A percentile compares a stretch with the other conserved stretches of the same genome.
phyloP scores from a whole-genome alignment of 495 filamentous ascomycete genomes.

The Podospora appendiculata region DNA sequence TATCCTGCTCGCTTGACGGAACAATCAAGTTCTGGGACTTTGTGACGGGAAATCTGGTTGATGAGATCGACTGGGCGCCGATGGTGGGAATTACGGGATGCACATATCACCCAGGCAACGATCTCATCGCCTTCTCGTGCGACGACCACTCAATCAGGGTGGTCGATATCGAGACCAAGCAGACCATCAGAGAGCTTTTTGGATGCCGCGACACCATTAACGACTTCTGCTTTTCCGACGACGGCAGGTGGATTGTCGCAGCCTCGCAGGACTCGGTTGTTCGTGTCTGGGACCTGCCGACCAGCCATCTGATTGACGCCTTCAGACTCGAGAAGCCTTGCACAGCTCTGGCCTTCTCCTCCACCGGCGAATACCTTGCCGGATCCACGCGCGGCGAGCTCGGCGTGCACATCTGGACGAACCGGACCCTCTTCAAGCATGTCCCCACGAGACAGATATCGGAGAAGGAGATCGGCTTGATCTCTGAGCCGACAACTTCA shows the following conservation, averaged over 20 bases:
- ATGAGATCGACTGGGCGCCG: conserved; percentile 79
- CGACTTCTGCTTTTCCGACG: conserved; percentile 85
- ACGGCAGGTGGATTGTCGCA: conserved; percentile 89
- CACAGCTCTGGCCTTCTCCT: conserved; percentile 77
- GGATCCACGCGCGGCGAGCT: conserved; percentile 76
- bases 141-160: conserved; percentile 83
- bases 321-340: conserved; percentile 69
- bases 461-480: conserved; percentile 58
- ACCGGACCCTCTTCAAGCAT: conserved; percentile 80
- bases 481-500: conserved; percentile 63
- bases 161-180: conserved; percentile 83
- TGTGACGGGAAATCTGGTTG: conserved; percentile 60
- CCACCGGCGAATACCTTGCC: conserved; percentile 85
- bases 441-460: conserved; percentile 75
- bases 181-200: conserved; percentile 87
- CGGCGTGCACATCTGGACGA: conserved; percentile 93
- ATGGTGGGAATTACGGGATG: conserved; percentile 72
- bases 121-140: conserved; percentile 83
- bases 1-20: conserved; percentile 86
- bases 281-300: conserved; percentile 92
- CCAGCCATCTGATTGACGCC: conserved; percentile 87
- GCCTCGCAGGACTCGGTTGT: conserved; percentile 76
- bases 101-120: conserved; percentile 69
- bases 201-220: conserved; percentile 73
- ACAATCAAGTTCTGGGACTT: conserved; percentile 99